Base-by-base conservation (phyloP, 306 rosid genomes). In the Castanospermum australe region DNA sequence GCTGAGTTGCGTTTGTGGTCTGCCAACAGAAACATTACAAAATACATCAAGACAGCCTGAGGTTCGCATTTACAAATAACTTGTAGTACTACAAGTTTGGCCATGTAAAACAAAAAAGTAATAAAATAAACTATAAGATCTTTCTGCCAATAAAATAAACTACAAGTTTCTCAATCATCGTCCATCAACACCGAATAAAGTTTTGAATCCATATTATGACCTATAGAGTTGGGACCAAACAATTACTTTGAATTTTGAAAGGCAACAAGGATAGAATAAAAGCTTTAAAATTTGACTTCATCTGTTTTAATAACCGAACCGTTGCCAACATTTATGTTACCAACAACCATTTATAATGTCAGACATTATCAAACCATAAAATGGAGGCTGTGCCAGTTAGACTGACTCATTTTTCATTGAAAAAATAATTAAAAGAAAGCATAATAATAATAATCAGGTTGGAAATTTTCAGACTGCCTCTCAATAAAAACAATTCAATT, bases 1-100 rank as follows among this genome's bases (percentile, higher is more conserved):
- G 99, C 94, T 21, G 98, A 91, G 82, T 96, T 94, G 11, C 97
- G 92, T 63, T 81, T 93, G 81, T 96, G 98, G 78, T 96, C 99
- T 96, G 89, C 72, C 76, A 84, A 84, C 87, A 86, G 55, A 15
- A 68, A 56, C 35, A 77, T 56, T 62, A 47, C 28, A 59, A 51
- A 76, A 42, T 59, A 18, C 51, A 79, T 18, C 51, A 83, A 77
- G 44, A 76, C 33, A 75, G 30, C 69, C 24, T 60, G 42, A 57
- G 42, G 71, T 80, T 32, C 13, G 15, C 17, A 50, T n/a, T 35
- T 60, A 20, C 17, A 9, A 48, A 33, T 44, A 55, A 36, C 15
- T 25, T 45, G 14, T 45, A 20, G 13, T 35, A 36, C 18, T 13
- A 24, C n/a, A 67, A 33, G 11, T n/a, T n/a, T n/a, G n/a, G n/a